Base-by-base conservation (phyloP, 2,329 filamentous ascomycete genomes). In the Monosporascus sp. region DNA sequence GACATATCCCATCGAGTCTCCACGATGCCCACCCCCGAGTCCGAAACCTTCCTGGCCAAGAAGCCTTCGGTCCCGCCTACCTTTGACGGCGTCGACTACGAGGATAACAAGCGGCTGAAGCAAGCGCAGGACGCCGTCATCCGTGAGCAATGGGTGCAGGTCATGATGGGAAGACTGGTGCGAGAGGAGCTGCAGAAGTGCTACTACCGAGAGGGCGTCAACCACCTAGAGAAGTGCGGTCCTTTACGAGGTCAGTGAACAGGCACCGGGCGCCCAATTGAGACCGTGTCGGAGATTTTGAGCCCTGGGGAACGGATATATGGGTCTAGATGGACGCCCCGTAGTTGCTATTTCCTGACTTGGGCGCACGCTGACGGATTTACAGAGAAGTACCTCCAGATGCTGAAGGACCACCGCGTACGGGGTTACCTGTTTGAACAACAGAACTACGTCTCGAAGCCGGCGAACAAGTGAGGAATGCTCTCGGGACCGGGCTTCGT, bases 161-260 rank as follows among this genome's bases (percentile, higher is more conserved):
- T 87, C 70, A 94, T 94, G 89, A 94, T 92, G 89, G 88, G 87
- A 54, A 80, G 89, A 57, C 75, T 94, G 58, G 88, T 94, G 52
- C 78, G 88, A 59, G 87, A 93, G 70, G 89, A 94, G 77, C 77
- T 94, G 76, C 81, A 86, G 72, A 93, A 90, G 77, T 94, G 89
- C 78, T 94, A 94, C 74, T 83, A 85, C 72, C 80, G 83, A 62
- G 88, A 94, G 74, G 90, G 89, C 53, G 88, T 92, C 61, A 94
- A 94, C 72, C 89, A 94, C 71, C 74, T 94, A 70, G 89, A 93
- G 80, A 94, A 93, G 76, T 94, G 89, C 72, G 89, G 88, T 60
- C 77, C 81, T 65, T 72, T 93, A 73, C 80, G 89, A 87, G 89
- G 89, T 94, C 71, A 79, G 87, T 76, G 39, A 31, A 49, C 47